Conservation (phyloP, 2,329 filamentous ascomycete species). For the Fonsecaea multimorphosa region DNA sequence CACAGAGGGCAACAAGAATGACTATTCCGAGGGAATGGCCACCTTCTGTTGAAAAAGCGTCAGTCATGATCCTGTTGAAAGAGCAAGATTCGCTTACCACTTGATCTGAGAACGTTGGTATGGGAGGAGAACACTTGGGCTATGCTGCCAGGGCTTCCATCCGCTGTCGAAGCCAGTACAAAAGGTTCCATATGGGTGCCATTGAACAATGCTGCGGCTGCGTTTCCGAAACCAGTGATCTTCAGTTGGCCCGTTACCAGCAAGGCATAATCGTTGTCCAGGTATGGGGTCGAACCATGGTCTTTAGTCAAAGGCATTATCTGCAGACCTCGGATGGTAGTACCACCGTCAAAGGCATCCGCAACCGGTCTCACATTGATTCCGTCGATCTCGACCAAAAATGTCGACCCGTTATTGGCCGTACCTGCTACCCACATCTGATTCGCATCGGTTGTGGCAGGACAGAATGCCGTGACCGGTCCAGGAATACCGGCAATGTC, state of each 20-base stretch:
- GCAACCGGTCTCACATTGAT: slow-evolving; percentile 71
- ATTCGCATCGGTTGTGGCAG: slow-evolving; percentile 73
- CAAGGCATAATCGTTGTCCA: slow-evolving; percentile 72
- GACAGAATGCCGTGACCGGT: slow-evolving; percentile 75
- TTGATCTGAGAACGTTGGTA: slow-evolving; percentile 72
- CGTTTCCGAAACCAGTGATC: slow-evolving; percentile 76
- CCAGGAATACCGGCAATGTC: slow-evolving; percentile 73
- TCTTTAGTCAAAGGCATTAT: slow-evolving; percentile 73
- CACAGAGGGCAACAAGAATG: slow-evolving; percentile 55
- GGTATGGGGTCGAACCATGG: slow-evolving; percentile 68
- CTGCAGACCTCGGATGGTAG: slow-evolving; percentile 78
- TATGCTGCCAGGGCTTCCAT: slow-evolving; percentile 73
- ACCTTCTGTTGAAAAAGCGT: slow-evolving; percentile 41
- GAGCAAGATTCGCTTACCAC: slow-evolving; percentile 57
- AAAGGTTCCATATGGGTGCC: slow-evolving; percentile 80
- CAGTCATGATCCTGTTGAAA: slow-evolving; percentile 6
- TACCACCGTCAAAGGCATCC: slow-evolving; percentile 67
- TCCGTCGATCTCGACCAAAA: slow-evolving; percentile 82
- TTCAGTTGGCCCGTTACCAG: slow-evolving; percentile 84
- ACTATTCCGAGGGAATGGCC: slow-evolving; percentile 54
- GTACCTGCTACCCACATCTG: slow-evolving; percentile 84
- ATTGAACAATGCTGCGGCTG: slow-evolving; percentile 86
- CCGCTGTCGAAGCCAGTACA: slow-evolving; percentile 72
- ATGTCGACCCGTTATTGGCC: slow-evolving; percentile 70
- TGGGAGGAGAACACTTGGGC: slow-evolving; percentile 84